Base-by-base conservation (phyloP, 208 protist species). In the Herpetomonas samuelpessoai region DNA sequence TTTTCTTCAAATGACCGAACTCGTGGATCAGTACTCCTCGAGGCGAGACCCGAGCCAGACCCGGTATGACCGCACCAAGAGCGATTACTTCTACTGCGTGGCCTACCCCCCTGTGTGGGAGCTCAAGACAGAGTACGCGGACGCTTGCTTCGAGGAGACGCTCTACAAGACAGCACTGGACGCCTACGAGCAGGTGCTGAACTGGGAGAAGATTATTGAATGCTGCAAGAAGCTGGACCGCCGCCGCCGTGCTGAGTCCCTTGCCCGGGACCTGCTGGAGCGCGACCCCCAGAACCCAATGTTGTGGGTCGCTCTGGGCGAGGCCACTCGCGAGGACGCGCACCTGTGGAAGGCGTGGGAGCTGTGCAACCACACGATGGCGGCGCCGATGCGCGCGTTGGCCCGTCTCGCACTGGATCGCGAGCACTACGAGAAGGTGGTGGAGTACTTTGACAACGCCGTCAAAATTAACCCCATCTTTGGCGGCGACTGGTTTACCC, bases 311-410 rank as follows among this genome's bases (percentile, higher is more conserved):
- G 87, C 91, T 2, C 67, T 97, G 2, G 93, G 91, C 24, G 91
- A 97, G 76, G 90, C 91, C 12, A 97, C 86, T 22, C 76, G 80
- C 44, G 76, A 90, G 18, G 89, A 89, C 9, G 74, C 66, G 28
- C 71, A 94, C 56, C 76, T 95, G 35, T 86, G 79, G 81, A 94
- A 93, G 68, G 87, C 93, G 21, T 97, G 91, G 90, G 90, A 97
- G 50, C 68, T 97, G 18, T 93, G 75, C 35, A 65, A 76, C 26
- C 79, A 93, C 65, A 72, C 72, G 31, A 91, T 87, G 67, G 86
- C 91, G 2, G 85, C 82, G 18, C 88, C 93, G 26, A 94, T 95
- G 88, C 86, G 93, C 9, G 79, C 83, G 0, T 74, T 97, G 26
- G 93, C 90, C 3, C 71, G 73, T 16, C 74, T 96, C 18, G 87